Evolutionary conservation across 768 basidiomycete species (phyloP).

Genomic region (Cyclocybe aegerita): DNA sequence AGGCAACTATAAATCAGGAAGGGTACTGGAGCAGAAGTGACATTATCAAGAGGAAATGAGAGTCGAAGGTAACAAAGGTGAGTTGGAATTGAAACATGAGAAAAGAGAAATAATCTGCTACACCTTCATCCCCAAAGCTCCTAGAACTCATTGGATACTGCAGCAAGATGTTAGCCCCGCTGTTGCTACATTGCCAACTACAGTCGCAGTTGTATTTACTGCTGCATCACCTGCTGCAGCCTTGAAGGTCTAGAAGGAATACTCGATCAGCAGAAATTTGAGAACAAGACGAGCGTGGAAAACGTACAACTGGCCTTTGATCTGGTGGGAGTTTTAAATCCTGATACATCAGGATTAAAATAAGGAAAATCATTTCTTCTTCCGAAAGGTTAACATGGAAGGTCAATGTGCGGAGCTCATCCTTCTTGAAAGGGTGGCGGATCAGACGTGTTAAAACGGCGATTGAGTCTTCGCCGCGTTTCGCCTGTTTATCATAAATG

Average conservation of each 20-base stretch:
- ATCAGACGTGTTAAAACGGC: conserved; percentile 11
- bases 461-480: conserved; percentile 5
- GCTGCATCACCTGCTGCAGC: conserved; percentile 3
- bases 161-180: no score
- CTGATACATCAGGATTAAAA: conserved; percentile 10
- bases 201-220: neutral
- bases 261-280: neutral
- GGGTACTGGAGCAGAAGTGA: no score
- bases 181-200: conserved; percentile 3
- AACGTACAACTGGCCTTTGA: conserved; percentile 8
- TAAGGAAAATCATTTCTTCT: conserved; percentile 18
- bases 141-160: no score
- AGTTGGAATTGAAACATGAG: no score
- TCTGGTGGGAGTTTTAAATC: conserved; percentile 11
- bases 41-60: no score
- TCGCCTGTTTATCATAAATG: conserved; percentile 6
- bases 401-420: conserved; percentile 13
- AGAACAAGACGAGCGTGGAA: neutral
- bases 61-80: no score
- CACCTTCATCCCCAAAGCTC: no score
- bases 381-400: conserved; percentile 10
- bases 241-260: neutral
- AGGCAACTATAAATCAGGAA: no score
- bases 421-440: conserved; percentile 11
- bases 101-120: no score